Percentiles rank a stretch among this genome's conserved stretches.
Conservation (phyloP, 495 filamentous ascomycete species). For the Pyronema omphalodes region DNA sequence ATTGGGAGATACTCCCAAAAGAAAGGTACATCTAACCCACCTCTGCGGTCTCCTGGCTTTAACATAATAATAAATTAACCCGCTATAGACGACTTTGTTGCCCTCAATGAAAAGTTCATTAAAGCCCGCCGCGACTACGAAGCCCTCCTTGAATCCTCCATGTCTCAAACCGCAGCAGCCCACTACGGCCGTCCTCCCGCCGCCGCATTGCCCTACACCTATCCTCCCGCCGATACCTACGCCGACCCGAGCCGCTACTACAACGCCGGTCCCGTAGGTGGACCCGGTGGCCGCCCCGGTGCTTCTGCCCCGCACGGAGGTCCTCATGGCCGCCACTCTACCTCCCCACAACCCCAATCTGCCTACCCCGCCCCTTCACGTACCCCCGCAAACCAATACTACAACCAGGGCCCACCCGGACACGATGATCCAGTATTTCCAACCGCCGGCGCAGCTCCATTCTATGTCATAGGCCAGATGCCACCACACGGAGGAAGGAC, state of each 20-base stretch:
- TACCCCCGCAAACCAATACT: slow-evolving; percentile 14
- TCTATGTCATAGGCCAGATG: slow-evolving; percentile 23
- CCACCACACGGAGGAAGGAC: slow-evolving; percentile 4
- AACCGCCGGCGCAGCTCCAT: slow-evolving; percentile 12
- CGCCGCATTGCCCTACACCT: slow-evolving; percentile 36
- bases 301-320: too few species aligned
- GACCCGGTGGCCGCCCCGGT: slow-evolving; percentile 4
- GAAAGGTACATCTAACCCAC: slow-evolving; percentile 46
- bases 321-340: too few species aligned
- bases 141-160: slow-evolving; percentile 81
- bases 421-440: slow-evolving; percentile 3
- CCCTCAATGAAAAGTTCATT: slow-evolving; percentile 98
- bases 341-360: slow-evolving; percentile 24
- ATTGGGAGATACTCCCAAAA: slow-evolving; percentile 99
- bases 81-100: slow-evolving; percentile 75
- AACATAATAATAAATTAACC: background rate
- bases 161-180: slow-evolving; percentile 68
- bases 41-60: background rate
- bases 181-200: slow-evolving; percentile 50
- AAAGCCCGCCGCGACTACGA: slow-evolving; percentile 95
- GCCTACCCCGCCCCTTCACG: slow-evolving; percentile 29
- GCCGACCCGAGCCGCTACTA: slow-evolving; percentile 21
- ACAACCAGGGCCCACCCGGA: slow-evolving; percentile 7
- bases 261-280: slow-evolving; percentile 25
- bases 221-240: slow-evolving; percentile 32